Base-by-base conservation (phyloP, 306 rosid genomes). In the Carpinus viminea region DNA sequence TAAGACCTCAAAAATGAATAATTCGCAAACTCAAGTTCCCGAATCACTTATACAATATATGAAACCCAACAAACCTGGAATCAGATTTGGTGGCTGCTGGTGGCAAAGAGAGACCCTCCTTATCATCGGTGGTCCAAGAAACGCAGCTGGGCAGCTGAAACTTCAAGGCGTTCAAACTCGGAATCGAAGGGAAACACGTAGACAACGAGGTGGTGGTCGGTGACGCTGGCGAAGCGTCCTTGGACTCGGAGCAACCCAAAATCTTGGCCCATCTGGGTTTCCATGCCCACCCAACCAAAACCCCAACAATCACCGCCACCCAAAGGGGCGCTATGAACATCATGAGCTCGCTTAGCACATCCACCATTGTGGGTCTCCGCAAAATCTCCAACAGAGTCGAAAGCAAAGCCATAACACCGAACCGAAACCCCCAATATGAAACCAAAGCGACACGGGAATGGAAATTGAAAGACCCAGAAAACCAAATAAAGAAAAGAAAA, bases 241-340 rank as follows among this genome's bases (percentile, higher is more conserved):
- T 84, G 0, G 90, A 76, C 72, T 57, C 73, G 7, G 82, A 74
- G 55, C 74, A 76, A 72, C 86, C 83, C 77, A 81, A 84, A 57
- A 31, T 21, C 43, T 68, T 73, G 31, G 88, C 99, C 99, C 99
- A 95, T 79, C 87, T 89, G 13, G 99, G 99, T n/a, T 83, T 90
- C 99, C 99, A 93, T 1, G 88, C 84, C 99, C 99, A 95, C 28
- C 99, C 99, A 52, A 95, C 90, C 36, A 91, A 43, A 57, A 95
- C 97, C 1, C 99, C 98, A 24, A 90, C 78, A 51, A 93, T 65
- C 64, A 91, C 85, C 20, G 93, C 98, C 73, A 95, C 72, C 98
- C 99, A 95, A 0, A 95, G 75, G 18, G 98, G 95, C 50, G 89
- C 84, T 8, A 88, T 59, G 66, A 95, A 88, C 24, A 86, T 72